A percentile compares a stretch with the other conserved stretches of the same genome.
Conservation (phyloP, 495 filamentous ascomycete genomes). For the Neohortaea acidophila region DNA sequence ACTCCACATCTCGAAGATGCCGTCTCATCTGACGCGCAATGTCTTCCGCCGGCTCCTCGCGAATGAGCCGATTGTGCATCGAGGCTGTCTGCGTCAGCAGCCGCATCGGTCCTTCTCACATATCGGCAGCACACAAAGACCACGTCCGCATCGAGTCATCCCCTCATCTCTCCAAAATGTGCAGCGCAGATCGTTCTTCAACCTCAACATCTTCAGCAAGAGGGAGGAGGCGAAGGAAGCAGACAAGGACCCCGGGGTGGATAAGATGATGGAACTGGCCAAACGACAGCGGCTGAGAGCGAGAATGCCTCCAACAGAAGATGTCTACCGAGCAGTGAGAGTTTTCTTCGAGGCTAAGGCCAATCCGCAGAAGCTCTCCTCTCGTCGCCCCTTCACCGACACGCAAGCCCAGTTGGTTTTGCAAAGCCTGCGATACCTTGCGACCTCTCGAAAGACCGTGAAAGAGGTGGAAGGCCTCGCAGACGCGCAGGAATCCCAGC, state of each 20-base stretch:
- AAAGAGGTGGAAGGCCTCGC: not conserved
- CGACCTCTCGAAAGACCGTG: slow-evolving; percentile 3
- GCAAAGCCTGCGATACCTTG: slow-evolving; percentile 43
- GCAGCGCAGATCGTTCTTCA: slow-evolving; percentile 40
- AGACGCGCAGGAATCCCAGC: too few relatives aligned
- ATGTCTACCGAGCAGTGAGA: slow-evolving; percentile 48
- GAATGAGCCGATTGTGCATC: slow-evolving; percentile 39
- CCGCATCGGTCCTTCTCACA: slow-evolving; percentile 13
- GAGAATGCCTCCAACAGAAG: slow-evolving; percentile 41
- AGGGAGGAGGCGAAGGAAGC: slow-evolving; percentile 36
- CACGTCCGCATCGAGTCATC: slow-evolving; percentile 8
- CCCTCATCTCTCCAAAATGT: slow-evolving; percentile 1
- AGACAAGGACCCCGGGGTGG: slow-evolving; percentile 45
- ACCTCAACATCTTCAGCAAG: slow-evolving; percentile 37
- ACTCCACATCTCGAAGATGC: too few relatives aligned
- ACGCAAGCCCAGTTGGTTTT: slow-evolving; percentile 47
- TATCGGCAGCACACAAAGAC: not conserved
- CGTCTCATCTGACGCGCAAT: slow-evolving; percentile 62
- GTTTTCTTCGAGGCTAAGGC: slow-evolving; percentile 40
- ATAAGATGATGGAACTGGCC: slow-evolving; percentile 37
- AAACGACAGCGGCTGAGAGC: slow-evolving; percentile 31
- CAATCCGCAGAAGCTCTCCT: slow-evolving; percentile 34
- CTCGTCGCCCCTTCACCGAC: slow-evolving; percentile 41
- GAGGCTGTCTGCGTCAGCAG: slow-evolving; percentile 26
- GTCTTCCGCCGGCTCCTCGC: slow-evolving; percentile 57